Percentiles rank a stretch among this genome's conserved stretches.
phyloP scores from a whole-genome alignment of 805 yeast species.

The Candida nanaspora region DNA sequence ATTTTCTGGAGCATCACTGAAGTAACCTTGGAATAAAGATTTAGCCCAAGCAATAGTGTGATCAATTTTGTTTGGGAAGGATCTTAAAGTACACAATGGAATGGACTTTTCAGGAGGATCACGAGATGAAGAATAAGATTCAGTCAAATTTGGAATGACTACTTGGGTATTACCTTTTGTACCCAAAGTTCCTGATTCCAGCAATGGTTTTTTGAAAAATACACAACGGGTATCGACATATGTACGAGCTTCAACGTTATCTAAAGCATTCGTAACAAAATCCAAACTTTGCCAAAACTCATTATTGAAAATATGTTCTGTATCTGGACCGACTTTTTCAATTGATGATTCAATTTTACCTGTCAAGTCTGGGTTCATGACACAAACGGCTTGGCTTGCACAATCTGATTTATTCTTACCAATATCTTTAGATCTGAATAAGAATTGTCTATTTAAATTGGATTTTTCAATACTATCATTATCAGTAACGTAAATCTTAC shows the following conservation, averaged over 20 bases:
- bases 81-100: slow-evolving; percentile 93
- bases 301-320: slow-evolving; percentile 81
- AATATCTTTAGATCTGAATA: slow-evolving; percentile 91
- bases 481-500: slow-evolving; percentile 81
- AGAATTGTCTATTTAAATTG: slow-evolving; percentile 91
- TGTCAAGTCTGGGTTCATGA: slow-evolving; percentile 76
- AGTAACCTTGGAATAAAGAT: slow-evolving; percentile 85
- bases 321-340: slow-evolving; percentile 91
- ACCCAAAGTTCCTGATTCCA: slow-evolving; percentile 97
- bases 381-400: slow-evolving; percentile 77
- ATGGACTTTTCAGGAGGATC: slow-evolving; percentile 98
- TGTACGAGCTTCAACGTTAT: slow-evolving; percentile 95
- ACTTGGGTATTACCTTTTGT: slow-evolving; percentile 99
- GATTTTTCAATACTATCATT: slow-evolving; percentile 94
- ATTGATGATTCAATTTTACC: slow-evolving; percentile 71
- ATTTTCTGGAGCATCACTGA: slow-evolving; percentile 85
- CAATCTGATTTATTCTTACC: slow-evolving; percentile 86
- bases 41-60: slow-evolving; percentile 99
- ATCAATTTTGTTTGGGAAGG: slow-evolving; percentile 97
- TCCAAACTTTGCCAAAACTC: slow-evolving; percentile 79
- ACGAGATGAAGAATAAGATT: slow-evolving; percentile 90
- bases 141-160: slow-evolving; percentile 87
- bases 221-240: slow-evolving; percentile 97
- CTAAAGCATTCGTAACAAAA: slow-evolving; percentile 93
- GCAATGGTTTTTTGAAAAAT: slow-evolving; percentile 79